Percentiles rank a stretch among this genome's conserved stretches.
phyloP scores from a whole-genome alignment of 345 rosid genomes.

The Clausena lansium region DNA sequence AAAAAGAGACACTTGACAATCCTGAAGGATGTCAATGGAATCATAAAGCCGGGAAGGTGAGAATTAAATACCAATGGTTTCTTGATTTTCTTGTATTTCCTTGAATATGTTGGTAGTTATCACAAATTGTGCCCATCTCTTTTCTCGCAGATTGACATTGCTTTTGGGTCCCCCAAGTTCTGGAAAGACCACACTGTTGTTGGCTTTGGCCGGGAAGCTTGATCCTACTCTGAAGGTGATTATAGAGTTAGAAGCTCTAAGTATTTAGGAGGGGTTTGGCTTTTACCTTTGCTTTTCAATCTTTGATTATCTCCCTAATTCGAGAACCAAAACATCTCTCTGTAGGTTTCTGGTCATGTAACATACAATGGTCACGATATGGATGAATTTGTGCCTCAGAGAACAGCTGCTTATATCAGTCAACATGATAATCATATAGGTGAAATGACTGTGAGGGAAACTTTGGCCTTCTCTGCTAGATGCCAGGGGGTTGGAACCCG shows the following conservation, averaged over 20 bases:
- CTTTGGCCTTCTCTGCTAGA: conserved; percentile 77
- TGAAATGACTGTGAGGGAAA: conserved; percentile 86
- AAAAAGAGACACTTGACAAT: conserved; percentile 53
- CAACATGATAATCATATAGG: conserved; percentile 79
- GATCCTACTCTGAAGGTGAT: conserved; percentile 56
- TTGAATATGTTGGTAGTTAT: not conserved
- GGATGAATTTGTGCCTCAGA: conserved; percentile 47
- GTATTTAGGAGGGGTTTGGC: conserved; percentile 12
- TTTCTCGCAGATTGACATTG: conserved; percentile 53
- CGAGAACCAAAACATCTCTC: not conserved
- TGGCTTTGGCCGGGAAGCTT: conserved; percentile 83
- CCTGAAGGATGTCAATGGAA: conserved; percentile 67
- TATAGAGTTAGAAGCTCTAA: not conserved
- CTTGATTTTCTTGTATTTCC: not conserved
- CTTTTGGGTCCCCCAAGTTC: conserved; percentile 89
- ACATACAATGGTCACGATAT: conserved; percentile 48
- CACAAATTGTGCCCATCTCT: not conserved
- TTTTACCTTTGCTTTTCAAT: not conserved
- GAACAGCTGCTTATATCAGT: conserved; percentile 61
- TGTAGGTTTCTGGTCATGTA: conserved; percentile 44
- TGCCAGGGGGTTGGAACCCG: conserved; percentile 75
- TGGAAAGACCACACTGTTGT: conserved; percentile 75
- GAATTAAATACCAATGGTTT: not conserved
- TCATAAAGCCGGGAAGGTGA: conserved; percentile 76
- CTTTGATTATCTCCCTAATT: conserved; percentile 27